Base-by-base conservation (phyloP, 192 early-diverging fungal species). In the Coemansia furcata region DNA sequence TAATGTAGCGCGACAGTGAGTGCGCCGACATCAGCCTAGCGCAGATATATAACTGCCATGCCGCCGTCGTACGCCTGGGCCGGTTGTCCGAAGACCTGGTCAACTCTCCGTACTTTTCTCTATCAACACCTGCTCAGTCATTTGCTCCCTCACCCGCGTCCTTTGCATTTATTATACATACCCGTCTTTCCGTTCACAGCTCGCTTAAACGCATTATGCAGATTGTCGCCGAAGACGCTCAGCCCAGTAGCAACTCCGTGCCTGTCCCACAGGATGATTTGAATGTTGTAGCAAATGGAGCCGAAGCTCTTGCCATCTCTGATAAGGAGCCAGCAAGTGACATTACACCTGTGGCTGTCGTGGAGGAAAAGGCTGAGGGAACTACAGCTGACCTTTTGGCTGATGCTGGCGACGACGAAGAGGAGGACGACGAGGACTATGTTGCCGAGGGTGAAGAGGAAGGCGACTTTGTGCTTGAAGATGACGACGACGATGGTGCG, bases 31-130 rank as follows among this genome's bases (percentile, higher is more conserved):
- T 72, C 54, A 76, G 58, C 23, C 37, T 81, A 63, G 14, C 42
- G 38, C 69, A 69, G 63, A 42, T 81, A 81, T 81, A 73, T 81
- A 81, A 66, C 44, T 72, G 73, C 63, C 78, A 81, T 60, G 46
- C 59, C 2, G 78, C 78, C 47, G 78, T 67, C 10, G 73, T 73
- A 9, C 29, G 36, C 17, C 47, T 76, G 63, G 73, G 78, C 21
- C 44, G 44, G 23, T 38, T 81, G 39, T 67, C 78, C n/a, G 43
- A 72, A 26, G 78, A 69, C 71, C 63, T 72, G 26, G 73, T 70
- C 55, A 67, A 59, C 29, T 80, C 72, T 6, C 66, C 78, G 4
- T 76, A 81, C 35, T 81, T 76, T 62, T 43, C 71, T 15, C 42
- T 44, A 26, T 43, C 65, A 1, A n/a, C 52, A 26, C 12, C 17